Conservation (phyloP, 345 rosid genomes). For the Punica granatum region DNA sequence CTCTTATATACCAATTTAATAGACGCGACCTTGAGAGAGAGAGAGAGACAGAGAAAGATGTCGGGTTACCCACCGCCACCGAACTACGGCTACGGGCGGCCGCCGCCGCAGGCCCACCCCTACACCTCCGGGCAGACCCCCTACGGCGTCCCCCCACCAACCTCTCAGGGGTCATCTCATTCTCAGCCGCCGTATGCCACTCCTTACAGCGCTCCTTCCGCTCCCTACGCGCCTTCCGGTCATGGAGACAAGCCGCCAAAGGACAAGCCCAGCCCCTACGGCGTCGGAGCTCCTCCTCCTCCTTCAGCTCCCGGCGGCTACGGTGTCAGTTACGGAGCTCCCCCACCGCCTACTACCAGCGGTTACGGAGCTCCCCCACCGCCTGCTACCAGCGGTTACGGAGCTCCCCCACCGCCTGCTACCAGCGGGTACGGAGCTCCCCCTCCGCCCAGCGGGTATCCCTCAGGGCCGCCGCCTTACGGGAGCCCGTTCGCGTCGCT, state of each 20-base stretch:
- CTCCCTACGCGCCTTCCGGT: slow-evolving; percentile 29
- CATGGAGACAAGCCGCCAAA: slow-evolving; percentile 56
- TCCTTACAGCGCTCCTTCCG: slow-evolving; percentile 39
- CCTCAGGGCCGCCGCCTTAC: slow-evolving; percentile 22
- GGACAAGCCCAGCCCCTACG: slow-evolving; percentile 34
- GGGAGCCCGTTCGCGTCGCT: slow-evolving; percentile 67
- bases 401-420: slow-evolving; percentile 7
- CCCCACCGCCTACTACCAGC: background rate
- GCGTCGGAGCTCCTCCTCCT: background rate
- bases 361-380: slow-evolving; percentile 17
- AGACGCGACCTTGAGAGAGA: background rate
- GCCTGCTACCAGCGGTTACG: slow-evolving; percentile 6
- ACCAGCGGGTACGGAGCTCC: slow-evolving; percentile 16
- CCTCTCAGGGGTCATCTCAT: slow-evolving; percentile 4
- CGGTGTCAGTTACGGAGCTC: background rate
- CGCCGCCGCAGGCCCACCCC: slow-evolving; percentile 23
- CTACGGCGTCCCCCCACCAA: slow-evolving; percentile 23
- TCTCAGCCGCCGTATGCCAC: slow-evolving; percentile 21
- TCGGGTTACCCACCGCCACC: slow-evolving; percentile 17
- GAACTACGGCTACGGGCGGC: slow-evolving; percentile 28
- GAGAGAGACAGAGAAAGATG: background rate
- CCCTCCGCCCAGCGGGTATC: slow-evolving; percentile 9
- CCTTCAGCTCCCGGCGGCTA: slow-evolving; percentile 1
- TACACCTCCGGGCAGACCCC: slow-evolving; percentile 12
- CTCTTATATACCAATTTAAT: no score